Conservation (phyloP, 148 eudicot genomes). For the Dianthus caryophyllus region DNA sequence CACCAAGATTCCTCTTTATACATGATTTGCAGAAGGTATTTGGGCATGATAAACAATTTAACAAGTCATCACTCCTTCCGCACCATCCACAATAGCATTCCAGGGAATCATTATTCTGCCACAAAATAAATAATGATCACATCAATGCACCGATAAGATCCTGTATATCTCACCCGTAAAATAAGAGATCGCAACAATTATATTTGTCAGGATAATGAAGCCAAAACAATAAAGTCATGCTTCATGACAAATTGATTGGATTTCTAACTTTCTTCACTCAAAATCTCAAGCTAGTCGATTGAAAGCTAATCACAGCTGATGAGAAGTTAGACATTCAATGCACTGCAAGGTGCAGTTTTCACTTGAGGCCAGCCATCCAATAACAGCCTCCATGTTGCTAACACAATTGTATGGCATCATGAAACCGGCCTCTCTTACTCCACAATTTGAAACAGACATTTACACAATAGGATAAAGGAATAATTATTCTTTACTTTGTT, state of each 20-base stretch:
- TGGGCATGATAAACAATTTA: conserved; percentile 62
- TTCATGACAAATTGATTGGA: neutral
- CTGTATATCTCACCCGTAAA: conserved; percentile 4
- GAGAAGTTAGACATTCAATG: neutral
- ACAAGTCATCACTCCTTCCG: conserved; percentile 47
- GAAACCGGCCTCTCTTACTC: too few species aligned
- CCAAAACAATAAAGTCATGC: neutral
- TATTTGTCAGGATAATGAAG: neutral
- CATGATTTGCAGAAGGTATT: conserved; percentile 49
- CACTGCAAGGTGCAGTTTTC: too few species aligned
- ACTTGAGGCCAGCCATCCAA: too few species aligned
- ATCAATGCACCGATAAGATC: neutral
- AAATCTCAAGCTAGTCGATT: neutral
- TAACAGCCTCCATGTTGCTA: too few species aligned
- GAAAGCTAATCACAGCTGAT: neutral
- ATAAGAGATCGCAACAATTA: neutral
- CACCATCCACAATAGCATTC: conserved; percentile 73
- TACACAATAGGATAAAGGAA: too few species aligned
- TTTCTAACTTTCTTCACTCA: neutral
- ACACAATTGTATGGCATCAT: too few species aligned
- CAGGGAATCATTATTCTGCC: conserved; percentile 52
- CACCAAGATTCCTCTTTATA: conserved; percentile 61
- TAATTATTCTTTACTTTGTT: neutral
- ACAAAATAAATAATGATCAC: neutral
- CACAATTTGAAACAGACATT: too few species aligned